A percentile compares a stretch with the other conserved stretches of the same genome.
Evolutionary conservation across 306 rosid genomes (phyloP).

Genomic region (Sicyos baderoa): DNA sequence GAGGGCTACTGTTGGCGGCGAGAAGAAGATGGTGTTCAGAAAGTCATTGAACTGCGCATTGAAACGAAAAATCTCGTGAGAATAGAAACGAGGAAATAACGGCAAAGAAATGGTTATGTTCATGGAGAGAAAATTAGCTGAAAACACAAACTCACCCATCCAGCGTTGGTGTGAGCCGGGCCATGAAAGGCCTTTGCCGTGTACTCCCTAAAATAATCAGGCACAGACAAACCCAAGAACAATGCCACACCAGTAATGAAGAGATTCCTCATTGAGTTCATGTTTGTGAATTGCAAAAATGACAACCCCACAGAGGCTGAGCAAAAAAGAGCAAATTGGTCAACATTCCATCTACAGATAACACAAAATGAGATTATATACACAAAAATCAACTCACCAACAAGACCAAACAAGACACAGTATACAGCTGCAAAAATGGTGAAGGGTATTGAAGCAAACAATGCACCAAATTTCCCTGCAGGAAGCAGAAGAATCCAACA

Average conservation of each 20-base stretch:
- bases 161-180: conserved; percentile 82
- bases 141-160: conserved; percentile 70
- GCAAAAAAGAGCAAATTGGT: conserved; percentile 14
- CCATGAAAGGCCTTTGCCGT: conserved; percentile 81
- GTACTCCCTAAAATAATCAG: conserved; percentile 81
- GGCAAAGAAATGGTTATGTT: not conserved
- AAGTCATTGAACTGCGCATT: conserved; percentile 83
- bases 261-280: conserved; percentile 97
- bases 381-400: conserved; percentile 44
- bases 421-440: conserved; percentile 82
- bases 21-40: conserved; percentile 86
- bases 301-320: conserved; percentile 98
- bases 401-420: conserved; percentile 94
- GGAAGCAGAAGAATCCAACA: conserved; percentile 13
- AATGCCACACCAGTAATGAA: conserved; percentile 76
- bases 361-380: conserved; percentile 8
- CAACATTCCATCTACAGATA: conserved; percentile 1
- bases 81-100: not conserved
- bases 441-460: conserved; percentile 95
- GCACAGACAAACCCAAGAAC: conserved; percentile 83
- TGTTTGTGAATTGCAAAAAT: conserved; percentile 97
- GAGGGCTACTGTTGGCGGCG: conserved; percentile 75
- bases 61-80: not conserved
- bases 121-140: not conserved
- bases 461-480: conserved; percentile 95